These are phyloP conservation scores for Syzygium malaccense DNA, from an alignment of 441 rosid genomes.

Conservation along the genomic window DNA sequence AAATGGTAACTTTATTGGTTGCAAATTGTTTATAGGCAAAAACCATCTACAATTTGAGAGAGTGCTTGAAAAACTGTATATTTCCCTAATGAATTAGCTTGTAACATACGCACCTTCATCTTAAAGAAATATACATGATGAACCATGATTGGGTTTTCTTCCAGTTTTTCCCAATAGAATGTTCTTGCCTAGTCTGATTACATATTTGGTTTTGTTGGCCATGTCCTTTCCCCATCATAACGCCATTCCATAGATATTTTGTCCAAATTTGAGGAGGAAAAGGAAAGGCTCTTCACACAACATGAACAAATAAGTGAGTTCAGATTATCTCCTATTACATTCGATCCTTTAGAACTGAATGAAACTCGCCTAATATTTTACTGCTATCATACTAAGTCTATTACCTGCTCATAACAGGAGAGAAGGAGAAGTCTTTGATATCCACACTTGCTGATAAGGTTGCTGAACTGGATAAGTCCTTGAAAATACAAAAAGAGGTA, in stretches of 20 bases:
- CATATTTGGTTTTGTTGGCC: not conserved
- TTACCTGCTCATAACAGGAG: constrained; percentile 38
- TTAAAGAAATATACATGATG: not conserved
- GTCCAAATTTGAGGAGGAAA: constrained; percentile 60
- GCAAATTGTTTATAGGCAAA: not conserved
- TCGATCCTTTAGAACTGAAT: not conserved
- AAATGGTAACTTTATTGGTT: constrained; percentile 28
- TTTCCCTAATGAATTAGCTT: not conserved
- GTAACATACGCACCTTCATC: not conserved
- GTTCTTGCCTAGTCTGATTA: not conserved
- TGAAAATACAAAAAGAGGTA: constrained; percentile 74
- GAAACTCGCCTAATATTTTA: not conserved
- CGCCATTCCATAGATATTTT: constrained; percentile 35
- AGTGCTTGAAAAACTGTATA: not conserved
- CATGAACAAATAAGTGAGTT: constrained; percentile 77
- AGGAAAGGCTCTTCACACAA: constrained; percentile 60
- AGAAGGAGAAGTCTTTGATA: constrained; percentile 65
- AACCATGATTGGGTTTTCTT: not conserved
- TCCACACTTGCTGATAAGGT: constrained; percentile 54
- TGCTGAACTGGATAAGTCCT: constrained; percentile 52
- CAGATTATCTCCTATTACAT: not conserved
- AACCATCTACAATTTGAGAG: not conserved
- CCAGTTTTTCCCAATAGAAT: not conserved
- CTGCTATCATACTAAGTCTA: constrained; percentile 3
- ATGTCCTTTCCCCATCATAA: not conserved